Base-by-base conservation (phyloP, 352 stramenopile genomes). In the Phytophthora megakarya region DNA sequence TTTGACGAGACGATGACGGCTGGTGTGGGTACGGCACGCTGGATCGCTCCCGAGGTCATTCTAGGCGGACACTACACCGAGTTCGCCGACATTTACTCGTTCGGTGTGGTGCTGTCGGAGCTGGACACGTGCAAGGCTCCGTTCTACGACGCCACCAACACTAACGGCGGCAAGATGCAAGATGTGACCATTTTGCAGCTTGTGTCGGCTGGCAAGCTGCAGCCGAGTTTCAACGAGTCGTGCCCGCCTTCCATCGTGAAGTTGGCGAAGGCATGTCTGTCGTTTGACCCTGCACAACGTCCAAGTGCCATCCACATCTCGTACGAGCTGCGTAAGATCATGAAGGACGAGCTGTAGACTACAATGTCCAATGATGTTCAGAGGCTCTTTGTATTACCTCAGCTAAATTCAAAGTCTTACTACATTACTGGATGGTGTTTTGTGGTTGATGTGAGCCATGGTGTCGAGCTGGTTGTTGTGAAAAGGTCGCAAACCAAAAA, bases 291-390 rank as follows among this genome's bases (percentile, higher is more conserved):
- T 9, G 74, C 69, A 5, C 63, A 89, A 12, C 84, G 84, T 51
- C 84, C 84, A 42, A 87, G 77, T 48, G 84, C 84, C 32, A 90
- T 93, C 54, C 78, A 91, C 54, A 80, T 93, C 33, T 88, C 84
- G 16, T 93, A 90, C 72, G 76, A 90, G 63, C 62, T 92, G 55
- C 81, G 81, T 43, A 89, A 88, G 62, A 90, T 92, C 65, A 75
- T 90, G 65, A 86, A 84, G 67, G 80, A 89, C 45, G 76, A 83
- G 64, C 65, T 88, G 30, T 88, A 74, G 69, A 65, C 37, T 52
- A 38, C 49, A 55, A 43, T 6, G 33, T 25, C 38, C 52, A 18
- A 43, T 43, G 45, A 52, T 68, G 51, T 68, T 59, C 16, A 47
- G 52, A 66, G 61, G 47, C 60, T 67, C 48, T 69, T 57, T 72